Percentiles rank a stretch among this genome's conserved stretches.
These are phyloP conservation scores for Vitis rupestris DNA, from an alignment of 164 flowering plant species.

Conservation along the genomic window DNA sequence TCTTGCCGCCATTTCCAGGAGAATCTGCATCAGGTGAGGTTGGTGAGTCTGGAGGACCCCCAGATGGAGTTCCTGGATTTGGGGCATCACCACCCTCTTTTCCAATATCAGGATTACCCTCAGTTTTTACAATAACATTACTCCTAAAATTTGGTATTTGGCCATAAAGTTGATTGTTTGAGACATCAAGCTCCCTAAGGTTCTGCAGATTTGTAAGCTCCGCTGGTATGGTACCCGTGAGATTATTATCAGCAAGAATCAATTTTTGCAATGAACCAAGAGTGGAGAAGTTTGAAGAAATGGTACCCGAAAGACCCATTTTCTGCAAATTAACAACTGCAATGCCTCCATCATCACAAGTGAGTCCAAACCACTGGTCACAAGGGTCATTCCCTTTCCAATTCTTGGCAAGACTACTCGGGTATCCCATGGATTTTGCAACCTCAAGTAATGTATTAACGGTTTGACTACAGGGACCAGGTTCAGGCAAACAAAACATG, in stretches of 20 bases:
- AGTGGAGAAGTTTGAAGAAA: constrained; percentile 52
- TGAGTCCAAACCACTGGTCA: constrained; percentile 50
- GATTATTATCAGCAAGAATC: constrained; percentile 49
- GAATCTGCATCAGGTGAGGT: constrained; percentile 1
- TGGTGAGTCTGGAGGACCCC: constrained; percentile 13
- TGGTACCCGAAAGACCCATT: constrained; percentile 62
- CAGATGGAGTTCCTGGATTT: constrained; percentile 22
- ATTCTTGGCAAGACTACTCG: constrained; percentile 46
- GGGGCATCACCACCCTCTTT: constrained; percentile 23
- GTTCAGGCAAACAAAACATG: constrained; percentile 42
- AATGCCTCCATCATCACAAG: constrained; percentile 42
- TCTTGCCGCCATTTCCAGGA: constrained; percentile 12
- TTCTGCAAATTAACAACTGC: constrained; percentile 47
- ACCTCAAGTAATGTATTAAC: constrained; percentile 43
- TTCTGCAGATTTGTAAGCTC: constrained; percentile 51
- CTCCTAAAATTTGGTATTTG: constrained; percentile 47
- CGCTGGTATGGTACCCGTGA: constrained; percentile 68
- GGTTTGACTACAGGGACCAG: constrained; percentile 48
- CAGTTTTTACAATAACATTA: constrained; percentile 33
- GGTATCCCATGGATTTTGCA: constrained; percentile 47
- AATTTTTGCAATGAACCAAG: constrained; percentile 46
- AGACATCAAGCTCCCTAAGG: constrained; percentile 53
- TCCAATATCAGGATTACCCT: constrained; percentile 62
- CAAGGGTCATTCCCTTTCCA: constrained; percentile 95
- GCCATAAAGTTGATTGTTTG: constrained; percentile 64